Base-by-base conservation (phyloP, 148 eudicot genomes). In the Heliosperma pusillum region DNA sequence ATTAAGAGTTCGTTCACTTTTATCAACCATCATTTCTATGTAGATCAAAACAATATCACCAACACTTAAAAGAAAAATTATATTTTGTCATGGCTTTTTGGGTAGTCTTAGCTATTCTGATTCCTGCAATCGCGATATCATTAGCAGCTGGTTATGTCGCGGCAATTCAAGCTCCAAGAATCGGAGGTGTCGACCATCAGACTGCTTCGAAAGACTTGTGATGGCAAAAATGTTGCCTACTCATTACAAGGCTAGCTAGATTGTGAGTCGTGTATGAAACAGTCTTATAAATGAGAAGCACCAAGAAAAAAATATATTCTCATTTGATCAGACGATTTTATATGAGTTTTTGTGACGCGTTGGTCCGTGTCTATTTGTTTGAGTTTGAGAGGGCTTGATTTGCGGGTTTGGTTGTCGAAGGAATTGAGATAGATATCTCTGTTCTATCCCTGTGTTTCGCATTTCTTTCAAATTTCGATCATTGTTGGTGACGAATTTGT, bases 71-170 rank as follows among this genome's bases (percentile, higher is more conserved):
- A 50, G 0, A 15, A 47, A 45, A 45, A 47, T 1, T 10, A 45
- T 29, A 29, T 29, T 29, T 29, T 33, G 66, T 11, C 19, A 24
- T 61, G 66, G 66, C 12, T 26, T 15, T 24, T 6, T 61, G 27
- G 33, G 4, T 61, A 10, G 26, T 59, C 15, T 5, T 59, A 59
- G 63, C 63, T 8, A 21, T 59, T 59, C 11, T 59, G 22, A 5
- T 59, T 59, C 63, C 63, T 59, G 63, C 63, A 20, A 59, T 59
- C 26, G 63, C 63, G 63, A 22, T 59, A 10, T 59, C 63, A 21
- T 59, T 21, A 9, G 63, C 63, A 21, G 63, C 63, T 22, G 63
- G 63, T 27, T 59, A 5, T 21, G 63, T 22, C 25, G 63, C 63
- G 63, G 63, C 26, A 7, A 21, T 9, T 59, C 12, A 22, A 27